phyloP scores from a whole-genome alignment of 2,329 filamentous ascomycete genomes.

The Paraconiothyrium sp. region DNA sequence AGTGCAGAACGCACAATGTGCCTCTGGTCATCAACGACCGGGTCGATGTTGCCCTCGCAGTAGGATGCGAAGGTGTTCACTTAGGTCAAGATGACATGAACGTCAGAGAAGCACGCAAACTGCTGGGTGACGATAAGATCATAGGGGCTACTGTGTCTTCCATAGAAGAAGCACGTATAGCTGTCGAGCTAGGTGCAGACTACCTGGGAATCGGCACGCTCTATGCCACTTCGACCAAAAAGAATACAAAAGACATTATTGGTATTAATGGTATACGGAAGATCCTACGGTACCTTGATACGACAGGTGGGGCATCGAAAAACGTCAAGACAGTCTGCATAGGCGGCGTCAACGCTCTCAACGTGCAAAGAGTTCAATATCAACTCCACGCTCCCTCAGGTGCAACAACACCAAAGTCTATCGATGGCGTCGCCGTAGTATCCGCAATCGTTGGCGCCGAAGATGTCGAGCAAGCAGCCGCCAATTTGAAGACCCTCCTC shows the following conservation, averaged over 20 bases:
- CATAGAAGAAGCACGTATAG: slow-evolving; percentile 74
- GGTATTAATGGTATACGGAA: slow-evolving; percentile 75
- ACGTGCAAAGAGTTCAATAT: slow-evolving; percentile 77
- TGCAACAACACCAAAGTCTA: slow-evolving; percentile 58
- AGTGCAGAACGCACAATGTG: slow-evolving; percentile 73
- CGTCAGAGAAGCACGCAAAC: slow-evolving; percentile 69
- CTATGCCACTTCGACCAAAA: slow-evolving; percentile 83
- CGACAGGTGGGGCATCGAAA: slow-evolving; percentile 39
- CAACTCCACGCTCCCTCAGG: slow-evolving; percentile 64
- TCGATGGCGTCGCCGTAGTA: slow-evolving; percentile 88
- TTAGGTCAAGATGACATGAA: slow-evolving; percentile 94
- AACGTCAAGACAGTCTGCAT: slow-evolving; percentile 75
- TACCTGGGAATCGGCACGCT: slow-evolving; percentile 93
- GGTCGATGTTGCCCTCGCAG: slow-evolving; percentile 85
- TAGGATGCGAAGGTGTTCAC: slow-evolving; percentile 91
- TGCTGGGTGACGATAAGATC: slow-evolving; percentile 80
- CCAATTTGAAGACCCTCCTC: slow-evolving; percentile 67
- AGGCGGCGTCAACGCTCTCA: slow-evolving; percentile 83
- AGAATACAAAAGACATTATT: slow-evolving; percentile 84
- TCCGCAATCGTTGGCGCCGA: slow-evolving; percentile 83
- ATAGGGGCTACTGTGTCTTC: slow-evolving; percentile 89
- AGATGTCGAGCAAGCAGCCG: slow-evolving; percentile 72
- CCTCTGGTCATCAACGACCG: slow-evolving; percentile 94
- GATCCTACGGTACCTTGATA: slow-evolving; percentile 70
- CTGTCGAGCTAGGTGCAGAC: slow-evolving; percentile 80